Evolutionary conservation across 2,329 filamentous ascomycete genomes (phyloP).

Genomic region (Hypoxylon sp.): DNA sequence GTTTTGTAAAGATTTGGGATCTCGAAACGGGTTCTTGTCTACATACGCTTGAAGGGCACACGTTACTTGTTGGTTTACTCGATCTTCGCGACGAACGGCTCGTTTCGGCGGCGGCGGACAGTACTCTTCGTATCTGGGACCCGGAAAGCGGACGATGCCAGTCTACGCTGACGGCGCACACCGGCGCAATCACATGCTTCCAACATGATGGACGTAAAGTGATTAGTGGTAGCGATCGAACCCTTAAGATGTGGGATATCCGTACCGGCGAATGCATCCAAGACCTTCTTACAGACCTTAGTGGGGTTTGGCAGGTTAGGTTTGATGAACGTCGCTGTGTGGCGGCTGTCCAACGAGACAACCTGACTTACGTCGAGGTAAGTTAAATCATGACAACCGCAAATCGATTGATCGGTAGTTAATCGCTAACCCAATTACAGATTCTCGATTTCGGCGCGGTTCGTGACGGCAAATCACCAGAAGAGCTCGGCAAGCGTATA

Average conservation of each 20-base stretch:
- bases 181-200: constrained; percentile 97
- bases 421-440: constrained; percentile 66
- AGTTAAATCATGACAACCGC: constrained; percentile 53
- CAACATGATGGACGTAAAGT: constrained; percentile 98
- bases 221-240: constrained; percentile 95
- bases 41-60: constrained; percentile 93
- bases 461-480: constrained; percentile 84
- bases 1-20: constrained; percentile 97
- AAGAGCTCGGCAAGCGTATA: constrained; percentile 84
- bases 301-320: constrained; percentile 99
- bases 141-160: constrained; percentile 93
- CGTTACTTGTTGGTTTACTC: constrained; percentile 89
- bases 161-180: constrained; percentile 91
- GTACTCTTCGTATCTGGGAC: constrained; percentile 96
- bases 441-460: constrained; percentile 97
- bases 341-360: constrained; percentile 93
- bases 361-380: constrained; percentile 96
- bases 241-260: constrained; percentile 99
- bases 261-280: constrained; percentile 91
- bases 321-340: constrained; percentile 97
- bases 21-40: constrained; percentile 87
- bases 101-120: constrained; percentile 95
- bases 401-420: not conserved
- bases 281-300: constrained; percentile 92
- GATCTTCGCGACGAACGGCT: constrained; percentile 91